Base-by-base conservation (phyloP, 257 asterid genomes). In the Gardenia jasminoides region DNA sequence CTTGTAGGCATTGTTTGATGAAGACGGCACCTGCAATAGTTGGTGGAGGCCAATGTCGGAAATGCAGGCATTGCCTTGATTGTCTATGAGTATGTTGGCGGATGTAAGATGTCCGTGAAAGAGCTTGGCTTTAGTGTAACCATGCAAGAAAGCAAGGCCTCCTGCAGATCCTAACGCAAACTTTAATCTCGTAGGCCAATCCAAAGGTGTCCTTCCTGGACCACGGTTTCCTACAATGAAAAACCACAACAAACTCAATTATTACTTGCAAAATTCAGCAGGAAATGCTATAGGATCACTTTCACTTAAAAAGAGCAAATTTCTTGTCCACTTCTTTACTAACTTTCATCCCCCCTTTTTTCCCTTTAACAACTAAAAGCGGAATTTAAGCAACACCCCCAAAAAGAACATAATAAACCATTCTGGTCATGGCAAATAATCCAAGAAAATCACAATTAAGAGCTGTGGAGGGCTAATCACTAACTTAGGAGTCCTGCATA, bases 201-300 rank as follows among this genome's bases (percentile, higher is more conserved):
- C 89, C 39, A 86, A 47, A 19, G 89, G 89, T 22, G 86, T 82
- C 78, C 87, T 84, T 81, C 87, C 87, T 0, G 89, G 89, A 76
- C 89, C 89, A 26, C 87, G 78, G 70, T 86, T 86, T 50, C 88
- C 88, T 74, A 22, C 7, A 56, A 17, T 56, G n/a, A n/a, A 22
- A n/a, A 56, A 56, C 12, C 64, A 56, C 64, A 56, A 56, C 64
- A 56, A 20, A 56, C 64, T 20, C 9, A 7, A 20, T 56, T 22
- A 22, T 20, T 20, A 56, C 10, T 17, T 50, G 28, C 28, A 56
- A 22, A 36, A 20, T 54, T 54, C 20, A 19, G 62, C 2, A 17
- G 62, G 9, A 56, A 56, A 5, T 56, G 62, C 24, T 22, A 20
- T 4, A 26, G 7, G 62, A 19, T 54, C 61, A 54, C 61, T 54